Percentiles rank a stretch among this genome's conserved stretches.
Conservation (phyloP, 176 grass and related monocot genomes). For the Ampelocalamus luodianensis region DNA sequence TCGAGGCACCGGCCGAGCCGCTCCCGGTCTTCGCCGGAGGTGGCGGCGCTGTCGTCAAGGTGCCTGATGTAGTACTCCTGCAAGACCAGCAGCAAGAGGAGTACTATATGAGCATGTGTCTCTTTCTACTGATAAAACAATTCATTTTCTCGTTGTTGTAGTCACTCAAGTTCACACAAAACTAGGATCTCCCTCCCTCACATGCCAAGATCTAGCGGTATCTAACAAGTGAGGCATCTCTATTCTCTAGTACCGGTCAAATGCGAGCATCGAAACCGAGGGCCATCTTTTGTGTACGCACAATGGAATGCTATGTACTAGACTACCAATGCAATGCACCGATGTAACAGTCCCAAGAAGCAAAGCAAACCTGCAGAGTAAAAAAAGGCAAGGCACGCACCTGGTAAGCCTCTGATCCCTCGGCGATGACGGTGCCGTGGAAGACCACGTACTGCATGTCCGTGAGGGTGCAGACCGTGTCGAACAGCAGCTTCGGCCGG, state of each 20-base stretch:
- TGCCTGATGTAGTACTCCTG: conserved; percentile 94
- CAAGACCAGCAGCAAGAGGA: neutral
- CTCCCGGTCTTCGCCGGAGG: conserved; percentile 57
- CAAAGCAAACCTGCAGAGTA: neutral
- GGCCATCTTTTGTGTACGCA: neutral
- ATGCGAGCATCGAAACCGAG: conserved; percentile 24
- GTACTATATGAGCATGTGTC: conserved; percentile 34
- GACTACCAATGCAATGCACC: conserved; percentile 23
- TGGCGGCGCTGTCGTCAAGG: conserved; percentile 45
- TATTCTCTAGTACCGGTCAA: conserved; percentile 42
- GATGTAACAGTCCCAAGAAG: conserved; percentile 25
- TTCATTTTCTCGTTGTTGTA: neutral
- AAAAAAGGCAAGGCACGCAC: conserved; percentile 1
- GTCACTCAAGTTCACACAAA: conserved; percentile 41
- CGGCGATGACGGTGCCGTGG: conserved; percentile 82
- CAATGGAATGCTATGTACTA: conserved; percentile 6
- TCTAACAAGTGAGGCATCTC: conserved; percentile 19
- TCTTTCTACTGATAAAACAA: conserved; percentile 19
- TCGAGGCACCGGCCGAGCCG: conserved; percentile 59
- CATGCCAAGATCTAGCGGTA: conserved; percentile 50
- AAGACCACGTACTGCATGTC: conserved; percentile 91
- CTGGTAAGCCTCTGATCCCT: conserved; percentile 80
- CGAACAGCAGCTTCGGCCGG: conserved; percentile 80
- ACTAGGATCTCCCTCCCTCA: conserved; percentile 36
- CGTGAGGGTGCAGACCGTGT: conserved; percentile 89